These are phyloP conservation scores for Aegilops tauschii DNA, from an alignment of 176 grass and related monocot genomes.

Conservation along the genomic window DNA sequence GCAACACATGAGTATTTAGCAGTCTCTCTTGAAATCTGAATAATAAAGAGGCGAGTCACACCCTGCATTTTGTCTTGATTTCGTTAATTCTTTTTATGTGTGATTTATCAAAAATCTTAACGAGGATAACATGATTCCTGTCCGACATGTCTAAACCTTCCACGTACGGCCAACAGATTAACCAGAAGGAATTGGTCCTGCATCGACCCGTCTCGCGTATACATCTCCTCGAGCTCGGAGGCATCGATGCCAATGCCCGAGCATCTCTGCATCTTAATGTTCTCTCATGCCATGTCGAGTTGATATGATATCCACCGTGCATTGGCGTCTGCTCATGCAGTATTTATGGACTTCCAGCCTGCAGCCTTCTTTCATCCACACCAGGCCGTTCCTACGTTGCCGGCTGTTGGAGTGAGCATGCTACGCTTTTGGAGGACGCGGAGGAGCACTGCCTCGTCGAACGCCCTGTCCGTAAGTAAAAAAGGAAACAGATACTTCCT, in stretches of 20 bases:
- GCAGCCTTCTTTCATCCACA: neutral
- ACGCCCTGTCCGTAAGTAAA: constrained; percentile 68
- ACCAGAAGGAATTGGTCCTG: neutral
- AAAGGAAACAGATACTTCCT: neutral
- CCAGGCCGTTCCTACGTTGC: neutral
- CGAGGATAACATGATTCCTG: neutral
- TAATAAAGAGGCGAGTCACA: neutral
- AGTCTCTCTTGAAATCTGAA: too few relatives aligned
- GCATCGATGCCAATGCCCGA: constrained; percentile 18
- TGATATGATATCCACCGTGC: neutral
- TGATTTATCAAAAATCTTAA: too few relatives aligned
- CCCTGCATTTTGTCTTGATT: neutral
- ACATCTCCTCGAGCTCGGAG: neutral
- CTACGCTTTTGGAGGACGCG: constrained; percentile 40
- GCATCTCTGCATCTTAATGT: neutral
- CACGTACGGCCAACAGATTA: neutral
- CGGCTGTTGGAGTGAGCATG: constrained; percentile 23
- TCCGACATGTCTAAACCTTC: neutral
- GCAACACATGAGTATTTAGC: too few relatives aligned
- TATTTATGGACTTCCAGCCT: constrained; percentile 28
- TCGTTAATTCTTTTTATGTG: too few relatives aligned
- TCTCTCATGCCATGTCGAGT: neutral
- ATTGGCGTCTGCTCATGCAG: too few relatives aligned
- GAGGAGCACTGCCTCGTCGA: constrained; percentile 35
- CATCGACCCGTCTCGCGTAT: neutral